These are phyloP conservation scores for Lepidopterella palustris DNA, from an alignment of 495 filamentous ascomycete genomes.

Conservation along the genomic window DNA sequence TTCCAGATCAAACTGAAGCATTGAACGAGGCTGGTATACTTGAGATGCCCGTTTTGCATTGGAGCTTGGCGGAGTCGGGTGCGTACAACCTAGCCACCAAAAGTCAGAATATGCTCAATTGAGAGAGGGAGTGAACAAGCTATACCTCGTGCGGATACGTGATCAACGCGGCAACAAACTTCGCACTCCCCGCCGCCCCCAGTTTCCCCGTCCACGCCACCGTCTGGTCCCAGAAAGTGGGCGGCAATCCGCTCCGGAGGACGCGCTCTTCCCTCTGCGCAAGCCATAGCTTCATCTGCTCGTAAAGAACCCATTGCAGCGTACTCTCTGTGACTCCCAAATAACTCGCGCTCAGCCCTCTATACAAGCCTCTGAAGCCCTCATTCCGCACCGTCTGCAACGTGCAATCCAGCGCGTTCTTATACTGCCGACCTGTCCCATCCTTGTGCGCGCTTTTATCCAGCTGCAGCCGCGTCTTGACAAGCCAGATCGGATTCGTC, in stretches of 20 bases:
- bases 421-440: constrained; percentile 60
- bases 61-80: constrained; percentile 79
- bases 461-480: constrained; percentile 84
- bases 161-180: constrained; percentile 69
- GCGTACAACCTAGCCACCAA: constrained; percentile 56
- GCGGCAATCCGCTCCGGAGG: constrained; percentile 45
- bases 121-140: background rate
- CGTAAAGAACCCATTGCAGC: constrained; percentile 81
- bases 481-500: constrained; percentile 89
- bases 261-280: constrained; percentile 51
- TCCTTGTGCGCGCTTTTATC: constrained; percentile 60
- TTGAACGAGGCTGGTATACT: constrained; percentile 77
- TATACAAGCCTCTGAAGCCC: constrained; percentile 71
- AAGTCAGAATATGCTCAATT: background rate
- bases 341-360: constrained; percentile 81
- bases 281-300: constrained; percentile 68
- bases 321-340: constrained; percentile 80
- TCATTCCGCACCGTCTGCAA: constrained; percentile 69
- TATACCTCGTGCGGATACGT: constrained; percentile 86
- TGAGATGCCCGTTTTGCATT: constrained; percentile 60
- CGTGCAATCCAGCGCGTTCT: constrained; percentile 75
- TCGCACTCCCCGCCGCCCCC: constrained; percentile 73
- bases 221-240: constrained; percentile 56
- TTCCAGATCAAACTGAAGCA: constrained; percentile 76
- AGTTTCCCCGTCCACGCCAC: constrained; percentile 62